Evolutionary conservation across 352 stramenopile genomes (phyloP).

Genomic region (Globisporangium acanthophoron): DNA sequence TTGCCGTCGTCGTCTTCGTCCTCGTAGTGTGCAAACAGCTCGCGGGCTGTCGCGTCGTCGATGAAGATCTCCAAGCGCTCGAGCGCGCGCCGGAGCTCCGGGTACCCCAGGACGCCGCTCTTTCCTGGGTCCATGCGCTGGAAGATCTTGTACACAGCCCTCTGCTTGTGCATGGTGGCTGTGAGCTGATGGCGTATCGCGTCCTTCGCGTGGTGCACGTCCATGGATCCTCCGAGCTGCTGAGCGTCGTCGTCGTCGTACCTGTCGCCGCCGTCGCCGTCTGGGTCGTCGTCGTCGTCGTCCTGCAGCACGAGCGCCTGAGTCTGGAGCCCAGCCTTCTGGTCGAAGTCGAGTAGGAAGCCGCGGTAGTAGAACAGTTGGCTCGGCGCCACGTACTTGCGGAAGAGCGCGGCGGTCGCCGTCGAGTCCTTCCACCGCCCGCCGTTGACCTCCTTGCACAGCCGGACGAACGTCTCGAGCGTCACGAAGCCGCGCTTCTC

Average conservation of each 20-base stretch:
- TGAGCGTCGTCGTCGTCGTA: neutral
- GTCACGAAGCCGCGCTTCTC: conserved; percentile 53
- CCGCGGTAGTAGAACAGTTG: conserved; percentile 62
- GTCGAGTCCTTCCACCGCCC: conserved; percentile 30
- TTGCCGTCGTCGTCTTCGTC: conserved; percentile 51
- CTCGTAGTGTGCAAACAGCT: conserved; percentile 41
- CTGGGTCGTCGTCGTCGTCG: conserved; percentile 24
- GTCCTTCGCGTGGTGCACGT: conserved; percentile 42
- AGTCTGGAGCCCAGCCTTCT: conserved; percentile 35
- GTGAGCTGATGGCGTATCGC: conserved; percentile 52
- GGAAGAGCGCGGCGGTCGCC: conserved; percentile 29
- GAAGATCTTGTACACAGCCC: conserved; percentile 56
- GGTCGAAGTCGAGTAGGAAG: conserved; percentile 62
- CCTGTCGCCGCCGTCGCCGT: neutral
- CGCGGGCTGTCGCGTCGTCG: conserved; percentile 30
- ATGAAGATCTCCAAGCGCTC: conserved; percentile 48
- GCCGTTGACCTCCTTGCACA: conserved; percentile 34
- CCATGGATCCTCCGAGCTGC: conserved; percentile 8
- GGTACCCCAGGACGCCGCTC: conserved; percentile 45
- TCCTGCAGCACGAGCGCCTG: conserved; percentile 57
- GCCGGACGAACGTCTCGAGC: conserved; percentile 27
- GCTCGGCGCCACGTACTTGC: conserved; percentile 44
- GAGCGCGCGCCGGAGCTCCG: conserved; percentile 52
- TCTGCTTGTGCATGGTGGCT: conserved; percentile 32
- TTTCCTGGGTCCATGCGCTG: conserved; percentile 49